phyloP scores from a whole-genome alignment of 805 yeast species.

The Yarrowia divulgata region DNA sequence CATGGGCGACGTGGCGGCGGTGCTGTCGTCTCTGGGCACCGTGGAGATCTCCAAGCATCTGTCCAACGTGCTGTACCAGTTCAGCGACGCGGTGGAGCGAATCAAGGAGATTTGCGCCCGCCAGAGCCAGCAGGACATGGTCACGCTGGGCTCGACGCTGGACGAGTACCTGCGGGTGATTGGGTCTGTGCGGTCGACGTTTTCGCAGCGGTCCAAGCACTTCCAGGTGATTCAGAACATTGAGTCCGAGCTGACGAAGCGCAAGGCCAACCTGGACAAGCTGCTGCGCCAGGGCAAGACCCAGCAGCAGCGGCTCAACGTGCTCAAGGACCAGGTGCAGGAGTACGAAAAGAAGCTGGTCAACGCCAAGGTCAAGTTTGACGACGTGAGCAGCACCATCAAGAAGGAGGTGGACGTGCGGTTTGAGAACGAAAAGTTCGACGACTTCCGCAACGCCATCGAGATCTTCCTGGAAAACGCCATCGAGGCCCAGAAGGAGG shows the following conservation, averaged over 20 bases:
- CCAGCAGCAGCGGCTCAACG: constrained; percentile 68
- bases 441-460: constrained; percentile 85
- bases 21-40: constrained; percentile 67
- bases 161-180: constrained; percentile 86
- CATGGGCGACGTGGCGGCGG: constrained; percentile 68
- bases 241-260: constrained; percentile 59
- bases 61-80: constrained; percentile 68
- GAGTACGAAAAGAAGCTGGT: constrained; percentile 61
- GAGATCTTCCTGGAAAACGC: constrained; percentile 91
- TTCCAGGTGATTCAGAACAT: constrained; percentile 56
- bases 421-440: constrained; percentile 77
- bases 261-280: constrained; percentile 57
- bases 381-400: constrained; percentile 68
- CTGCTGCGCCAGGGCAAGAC: constrained; percentile 56
- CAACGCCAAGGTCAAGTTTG: constrained; percentile 65
- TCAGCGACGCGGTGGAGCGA: constrained; percentile 73
- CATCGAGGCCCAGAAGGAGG: constrained; percentile 91
- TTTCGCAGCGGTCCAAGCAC: constrained; percentile 73
- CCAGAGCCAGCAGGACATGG: constrained; percentile 80
- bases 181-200: constrained; percentile 73
- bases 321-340: constrained; percentile 65
- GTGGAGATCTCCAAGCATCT: constrained; percentile 76
- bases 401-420: constrained; percentile 64
- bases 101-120: constrained; percentile 78
- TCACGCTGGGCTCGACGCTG: constrained; percentile 83